A percentile compares a stretch with the other conserved stretches of the same genome.
These are phyloP conservation scores for Lagenidium giganteum DNA, from an alignment of 352 stramenopile genomes.

Conservation along the genomic window DNA sequence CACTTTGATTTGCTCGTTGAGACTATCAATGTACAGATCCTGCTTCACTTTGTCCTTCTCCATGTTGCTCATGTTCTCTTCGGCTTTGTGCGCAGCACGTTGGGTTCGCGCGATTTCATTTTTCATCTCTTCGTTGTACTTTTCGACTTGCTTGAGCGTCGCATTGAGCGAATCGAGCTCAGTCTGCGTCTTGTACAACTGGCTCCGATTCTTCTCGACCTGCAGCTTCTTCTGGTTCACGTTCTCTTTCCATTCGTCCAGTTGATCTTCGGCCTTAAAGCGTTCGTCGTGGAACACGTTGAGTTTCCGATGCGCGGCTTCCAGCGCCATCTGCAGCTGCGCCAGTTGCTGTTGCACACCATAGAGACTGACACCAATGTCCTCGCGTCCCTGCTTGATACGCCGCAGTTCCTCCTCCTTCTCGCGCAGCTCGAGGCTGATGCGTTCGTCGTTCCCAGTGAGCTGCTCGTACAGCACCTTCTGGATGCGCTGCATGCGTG, in stretches of 20 bases:
- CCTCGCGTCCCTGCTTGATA: slow-evolving; percentile 73
- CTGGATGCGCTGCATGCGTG: slow-evolving; percentile 81
- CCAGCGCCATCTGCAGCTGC: slow-evolving; percentile 87
- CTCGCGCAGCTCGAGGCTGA: slow-evolving; percentile 69
- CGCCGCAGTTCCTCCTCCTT: slow-evolving; percentile 72
- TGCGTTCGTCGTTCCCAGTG: slow-evolving; percentile 62
- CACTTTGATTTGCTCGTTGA: slow-evolving; percentile 88
- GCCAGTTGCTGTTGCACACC: slow-evolving; percentile 94
- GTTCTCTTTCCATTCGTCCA: slow-evolving; percentile 66
- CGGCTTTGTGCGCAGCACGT: slow-evolving; percentile 91
- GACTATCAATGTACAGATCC: slow-evolving; percentile 92
- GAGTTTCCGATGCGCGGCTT: slow-evolving; percentile 75
- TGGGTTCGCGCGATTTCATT: slow-evolving; percentile 91
- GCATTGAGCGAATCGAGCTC: slow-evolving; percentile 87
- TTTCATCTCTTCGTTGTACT: slow-evolving; percentile 95
- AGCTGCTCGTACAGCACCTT: slow-evolving; percentile 82
- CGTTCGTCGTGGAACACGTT: slow-evolving; percentile 55
- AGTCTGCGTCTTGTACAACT: slow-evolving; percentile 77
- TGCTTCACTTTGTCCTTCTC: slow-evolving; percentile 94
- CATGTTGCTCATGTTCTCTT: slow-evolving; percentile 88
- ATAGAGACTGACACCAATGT: slow-evolving; percentile 91
- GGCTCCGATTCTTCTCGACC: slow-evolving; percentile 51
- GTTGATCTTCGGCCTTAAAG: slow-evolving; percentile 62
- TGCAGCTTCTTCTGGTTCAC: slow-evolving; percentile 57
- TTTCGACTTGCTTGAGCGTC: slow-evolving; percentile 85